Percentiles rank a stretch among this genome's conserved stretches.
phyloP scores from a whole-genome alignment of 805 yeast genomes.

The Wickerhamomyces chaumierensis region DNA sequence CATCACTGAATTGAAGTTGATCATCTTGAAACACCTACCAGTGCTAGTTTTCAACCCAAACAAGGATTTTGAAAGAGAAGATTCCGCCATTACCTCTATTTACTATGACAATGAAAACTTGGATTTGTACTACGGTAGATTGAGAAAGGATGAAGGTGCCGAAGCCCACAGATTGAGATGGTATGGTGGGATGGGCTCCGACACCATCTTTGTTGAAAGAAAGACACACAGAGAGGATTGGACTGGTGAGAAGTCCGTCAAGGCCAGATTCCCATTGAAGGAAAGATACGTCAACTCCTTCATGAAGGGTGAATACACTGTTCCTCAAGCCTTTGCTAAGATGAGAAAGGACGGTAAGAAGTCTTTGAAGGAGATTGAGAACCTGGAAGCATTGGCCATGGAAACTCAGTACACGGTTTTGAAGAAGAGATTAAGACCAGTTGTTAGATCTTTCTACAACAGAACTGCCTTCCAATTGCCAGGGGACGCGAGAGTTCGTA shows the following conservation, averaged over 20 bases:
- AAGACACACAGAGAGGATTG: conserved; percentile 98
- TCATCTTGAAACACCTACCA: conserved; percentile 88
- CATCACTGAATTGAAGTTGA: conserved; percentile 89
- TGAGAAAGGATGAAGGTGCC: conserved; percentile 96
- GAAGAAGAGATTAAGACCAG: conserved; percentile 81
- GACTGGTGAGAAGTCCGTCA: conserved; percentile 99
- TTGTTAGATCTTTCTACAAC: conserved; percentile 89
- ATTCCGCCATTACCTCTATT: conserved; percentile 92
- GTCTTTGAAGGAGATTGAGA: conserved; percentile 76
- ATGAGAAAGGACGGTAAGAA: conserved; percentile 90
- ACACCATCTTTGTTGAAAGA: conserved; percentile 89
- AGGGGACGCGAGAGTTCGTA: conserved; percentile 98
- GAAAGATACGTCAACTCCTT: conserved; percentile 85
- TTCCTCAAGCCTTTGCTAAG: conserved; percentile 82
- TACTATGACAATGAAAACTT: conserved; percentile 84
- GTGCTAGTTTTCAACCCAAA: conserved; percentile 93
- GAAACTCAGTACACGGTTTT: conserved; percentile 88
- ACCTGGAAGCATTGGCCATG: conserved; percentile 80
- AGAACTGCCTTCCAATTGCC: conserved; percentile 99
- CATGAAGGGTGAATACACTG: conserved; percentile 75
- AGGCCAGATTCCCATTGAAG: conserved; percentile 88
- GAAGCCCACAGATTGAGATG: conserved; percentile 97
- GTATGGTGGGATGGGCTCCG: conserved; percentile 97
- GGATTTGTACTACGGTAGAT: conserved; percentile 88
- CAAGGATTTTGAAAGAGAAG: conserved; percentile 91